These are phyloP conservation scores for Botrytis fragariae DNA, from an alignment of 2,329 filamentous ascomycete genomes.

Conservation along the genomic window DNA sequence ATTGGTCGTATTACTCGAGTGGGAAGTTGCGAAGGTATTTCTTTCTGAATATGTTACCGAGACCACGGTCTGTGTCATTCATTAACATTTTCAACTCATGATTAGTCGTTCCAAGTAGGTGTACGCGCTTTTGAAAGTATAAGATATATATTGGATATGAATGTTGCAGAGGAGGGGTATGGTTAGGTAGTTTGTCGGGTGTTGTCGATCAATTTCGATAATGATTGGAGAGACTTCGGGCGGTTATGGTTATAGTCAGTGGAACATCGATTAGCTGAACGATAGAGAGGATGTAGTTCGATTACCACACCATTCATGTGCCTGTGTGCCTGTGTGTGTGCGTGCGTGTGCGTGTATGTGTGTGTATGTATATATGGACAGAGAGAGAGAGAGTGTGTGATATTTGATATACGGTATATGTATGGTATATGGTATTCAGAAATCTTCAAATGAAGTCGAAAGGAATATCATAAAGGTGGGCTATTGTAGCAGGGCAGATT, in stretches of 20 bases:
- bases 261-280: constrained; percentile 17
- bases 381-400: neutral
- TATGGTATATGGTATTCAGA: neutral
- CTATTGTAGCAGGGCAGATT: neutral
- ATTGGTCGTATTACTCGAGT: constrained; percentile 22
- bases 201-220: constrained; percentile 17
- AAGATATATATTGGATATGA: constrained; percentile 2
- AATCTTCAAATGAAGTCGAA: neutral
- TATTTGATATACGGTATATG: neutral
- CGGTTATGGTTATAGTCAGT: constrained; percentile 21
- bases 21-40: constrained; percentile 16
- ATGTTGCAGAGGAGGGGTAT: constrained; percentile 16
- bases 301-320: neutral
- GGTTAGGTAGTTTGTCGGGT: constrained; percentile 5
- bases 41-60: constrained; percentile 19
- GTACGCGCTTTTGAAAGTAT: constrained; percentile 12
- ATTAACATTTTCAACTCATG: constrained; percentile 24
- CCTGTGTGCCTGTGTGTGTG: neutral
- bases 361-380: neutral
- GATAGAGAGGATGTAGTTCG: constrained; percentile 2
- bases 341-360: too few species aligned
- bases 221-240: constrained; percentile 13
- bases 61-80: constrained; percentile 20
- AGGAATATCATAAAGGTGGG: constrained; percentile 2
- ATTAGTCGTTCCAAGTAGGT: constrained; percentile 4